Base-by-base conservation (phyloP, 208 protist genomes). In the Jaenimonas drosophilae region DNA sequence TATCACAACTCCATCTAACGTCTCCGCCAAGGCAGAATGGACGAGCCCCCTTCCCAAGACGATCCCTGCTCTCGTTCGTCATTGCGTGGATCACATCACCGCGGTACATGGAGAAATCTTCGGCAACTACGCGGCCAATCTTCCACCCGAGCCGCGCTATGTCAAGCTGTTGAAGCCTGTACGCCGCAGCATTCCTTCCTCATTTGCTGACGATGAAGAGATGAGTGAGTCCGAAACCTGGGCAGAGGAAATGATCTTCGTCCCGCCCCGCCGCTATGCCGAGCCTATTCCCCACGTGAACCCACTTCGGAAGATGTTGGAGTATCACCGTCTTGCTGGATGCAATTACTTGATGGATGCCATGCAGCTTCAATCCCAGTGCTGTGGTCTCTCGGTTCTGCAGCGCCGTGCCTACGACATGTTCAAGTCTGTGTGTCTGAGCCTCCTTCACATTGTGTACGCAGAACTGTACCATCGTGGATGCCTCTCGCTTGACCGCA, bases 381-480 rank as follows among this genome's bases (percentile, higher is more conserved):
- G 61, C 45, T 60, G 53, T 36, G 85, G 85, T n/a, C 46, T 90
- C 34, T 82, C 75, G 0, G 34, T 79, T 16, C 45, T 94, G 31
- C 85, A 91, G 54, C 70, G 73, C 27, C 70, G 64, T 17, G 72
- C 78, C 12, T 94, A 94, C 40, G 67, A 88, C 28, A 39, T 50
- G 49, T 48, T 88, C 25, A 88, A 87, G 53, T 79, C 72, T 4
- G 34, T 82, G 17, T 68, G 59, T 6, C 54, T 94, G 7, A 74
- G 67, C 42, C 37, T 94, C 9, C 45, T 88, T 30, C 76, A 87
- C 47, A 68, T 89, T 9, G 75, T 78, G 3, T 83, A 88, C 49
- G 36, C 66, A 20, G 85, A 94, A 47, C 67, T 94, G 25, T 70
- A 62, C 28, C 78, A 83, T 48, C 77, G 85, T 14, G 36, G 60